These are phyloP conservation scores for Nannochloropsis gaditana DNA, from an alignment of 108 stramenopile genomes.

Conservation along the genomic window DNA sequence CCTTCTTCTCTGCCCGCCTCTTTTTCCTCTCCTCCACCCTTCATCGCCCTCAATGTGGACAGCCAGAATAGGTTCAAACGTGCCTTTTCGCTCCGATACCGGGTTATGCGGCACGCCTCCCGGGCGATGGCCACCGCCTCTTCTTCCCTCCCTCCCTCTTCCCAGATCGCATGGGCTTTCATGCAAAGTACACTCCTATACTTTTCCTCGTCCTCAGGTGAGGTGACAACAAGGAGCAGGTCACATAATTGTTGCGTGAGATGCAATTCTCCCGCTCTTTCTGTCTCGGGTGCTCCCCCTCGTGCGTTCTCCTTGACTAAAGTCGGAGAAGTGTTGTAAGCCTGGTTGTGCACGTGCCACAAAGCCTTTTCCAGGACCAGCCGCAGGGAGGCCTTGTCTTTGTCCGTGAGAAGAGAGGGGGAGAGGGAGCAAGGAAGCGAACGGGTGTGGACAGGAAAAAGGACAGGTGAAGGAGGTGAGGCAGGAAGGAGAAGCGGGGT, in stretches of 20 bases:
- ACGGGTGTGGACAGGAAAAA: not conserved
- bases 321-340: not conserved
- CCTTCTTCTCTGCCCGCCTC: not conserved
- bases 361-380: not conserved
- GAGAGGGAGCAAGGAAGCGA: not conserved
- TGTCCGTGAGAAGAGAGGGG: not conserved
- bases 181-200: not conserved
- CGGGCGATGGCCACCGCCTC: not conserved
- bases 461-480: not conserved
- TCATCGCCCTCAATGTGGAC: not conserved
- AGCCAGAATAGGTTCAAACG: not conserved
- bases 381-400: not conserved
- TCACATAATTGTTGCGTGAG: not conserved
- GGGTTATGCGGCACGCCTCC: not conserved
- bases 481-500: not conserved
- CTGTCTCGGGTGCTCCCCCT: not conserved
- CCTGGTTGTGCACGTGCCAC: not conserved
- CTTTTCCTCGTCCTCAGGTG: not conserved
- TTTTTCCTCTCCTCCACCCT: not conserved
- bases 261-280: not conserved
- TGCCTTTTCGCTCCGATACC: not conserved
- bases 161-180: not conserved
- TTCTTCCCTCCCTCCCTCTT: slow-evolving; percentile 15
- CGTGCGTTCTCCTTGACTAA: not conserved
- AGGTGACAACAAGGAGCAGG: not conserved